Evolutionary conservation across 2,329 filamentous ascomycete genomes (phyloP), one percentile per base, ranked within the genome.

Genomic region (Colletotrichum sansevieriae): DNA sequence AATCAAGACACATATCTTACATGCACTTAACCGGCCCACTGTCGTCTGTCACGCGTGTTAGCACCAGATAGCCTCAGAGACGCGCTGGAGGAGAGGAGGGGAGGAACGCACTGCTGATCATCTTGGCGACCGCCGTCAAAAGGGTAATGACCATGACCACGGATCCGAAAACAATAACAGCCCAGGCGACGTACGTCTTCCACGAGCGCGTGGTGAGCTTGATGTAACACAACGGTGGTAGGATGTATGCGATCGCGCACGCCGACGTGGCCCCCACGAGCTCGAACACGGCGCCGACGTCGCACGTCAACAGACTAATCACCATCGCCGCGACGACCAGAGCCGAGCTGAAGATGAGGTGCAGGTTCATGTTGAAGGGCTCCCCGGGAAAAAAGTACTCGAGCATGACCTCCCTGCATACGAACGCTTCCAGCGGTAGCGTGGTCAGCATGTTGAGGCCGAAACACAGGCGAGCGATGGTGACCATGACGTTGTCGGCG

Each of bases 371-470:
- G 78, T 94, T 91, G 82, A 95, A 97, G 0, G 92, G 91, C 73
- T 83, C 93, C 69, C 83, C 84, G 0, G 87, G 88, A 75, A 86
- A 90, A 77, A 85, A 91, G 80, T 97, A 98, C 71, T 93, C 94
- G 73, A 93, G 88, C 93, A 98, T 97, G 71, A 98, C 95, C 80
- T 98, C 96, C 76, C 96, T 90, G 80, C 96, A 99, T 63, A 99
- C 96, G 79, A 99, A 99, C 15, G 94, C 95, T 84, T 99, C 96
- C 69, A 99, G 90, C 0, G 96, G 96, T 41, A 99, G 85, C 2
- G 96, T 98, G 13, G 96, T 98, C 75, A 99, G 89, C 96, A 99
- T 99, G 85, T 99, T 99, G 73, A 99, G 87, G 2, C 96, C 96
- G 77, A 99, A 98, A 81, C 94, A 98, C 58, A 99, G 87, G 61